phyloP scores from a whole-genome alignment of 2,329 filamentous ascomycete genomes.

The Aureobasidium namibiae region DNA sequence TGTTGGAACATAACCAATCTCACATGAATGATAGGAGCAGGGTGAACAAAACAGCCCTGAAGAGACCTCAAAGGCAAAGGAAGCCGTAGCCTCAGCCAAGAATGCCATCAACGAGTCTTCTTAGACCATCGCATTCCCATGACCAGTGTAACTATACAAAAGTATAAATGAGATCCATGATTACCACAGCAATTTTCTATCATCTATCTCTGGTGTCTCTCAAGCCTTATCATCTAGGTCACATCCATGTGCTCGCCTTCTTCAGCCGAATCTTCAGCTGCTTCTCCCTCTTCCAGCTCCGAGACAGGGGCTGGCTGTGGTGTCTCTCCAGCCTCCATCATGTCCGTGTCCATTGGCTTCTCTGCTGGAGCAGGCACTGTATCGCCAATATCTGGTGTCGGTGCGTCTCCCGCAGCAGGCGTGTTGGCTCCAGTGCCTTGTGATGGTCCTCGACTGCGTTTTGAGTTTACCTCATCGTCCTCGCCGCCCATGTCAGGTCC shows the following conservation, averaged over 20 bases:
- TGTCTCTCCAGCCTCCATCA: constrained; percentile 13
- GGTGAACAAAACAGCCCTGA: constrained; percentile 31
- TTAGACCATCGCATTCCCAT: constrained; percentile 11
- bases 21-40: constrained; percentile 27
- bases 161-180: neutral
- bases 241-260: constrained; percentile 16
- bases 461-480: constrained; percentile 18
- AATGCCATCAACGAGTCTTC: constrained; percentile 31
- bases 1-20: constrained; percentile 10
- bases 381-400: neutral
- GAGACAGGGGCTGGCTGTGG: constrained; percentile 14
- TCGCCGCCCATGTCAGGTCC: constrained; percentile 29
- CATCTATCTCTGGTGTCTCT: neutral
- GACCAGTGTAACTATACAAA: neutral
- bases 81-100: constrained; percentile 33
- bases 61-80: constrained; percentile 39
- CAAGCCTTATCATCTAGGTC: neutral
- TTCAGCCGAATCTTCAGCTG: constrained; percentile 17
- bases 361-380: constrained; percentile 3
- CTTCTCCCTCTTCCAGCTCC: constrained; percentile 23
- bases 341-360: constrained; percentile 12
- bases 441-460: neutral
- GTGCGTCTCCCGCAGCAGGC: neutral
- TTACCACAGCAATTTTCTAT: neutral
- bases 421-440: constrained; percentile 17